A percentile compares a stretch with the other conserved stretches of the same genome.
These are phyloP conservation scores for Mortierella hygrophila DNA, from an alignment of 192 early-diverging fungal genomes.

Conservation along the genomic window DNA sequence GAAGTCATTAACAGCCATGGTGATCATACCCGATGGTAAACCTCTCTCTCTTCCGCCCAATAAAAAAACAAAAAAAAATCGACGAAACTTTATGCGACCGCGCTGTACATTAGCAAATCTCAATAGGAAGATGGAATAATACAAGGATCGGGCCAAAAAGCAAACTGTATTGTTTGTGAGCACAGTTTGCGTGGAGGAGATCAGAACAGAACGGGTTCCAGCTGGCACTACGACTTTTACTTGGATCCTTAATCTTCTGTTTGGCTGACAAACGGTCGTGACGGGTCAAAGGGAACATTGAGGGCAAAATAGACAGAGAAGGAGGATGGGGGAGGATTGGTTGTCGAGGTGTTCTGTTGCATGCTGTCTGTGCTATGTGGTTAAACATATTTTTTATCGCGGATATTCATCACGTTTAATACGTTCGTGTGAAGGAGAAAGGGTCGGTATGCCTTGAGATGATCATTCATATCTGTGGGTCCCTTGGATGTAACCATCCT, in stretches of 20 bases:
- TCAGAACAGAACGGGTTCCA: neutral
- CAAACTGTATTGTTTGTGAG: neutral
- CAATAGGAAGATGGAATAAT: neutral
- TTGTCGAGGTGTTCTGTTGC: neutral
- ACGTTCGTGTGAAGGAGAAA: neutral
- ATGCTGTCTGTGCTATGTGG: neutral
- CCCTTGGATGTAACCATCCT: neutral
- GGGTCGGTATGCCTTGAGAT: constrained; percentile 1
- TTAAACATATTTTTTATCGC: neutral
- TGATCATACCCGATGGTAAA: no score
- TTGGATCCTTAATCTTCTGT: constrained; percentile 5
- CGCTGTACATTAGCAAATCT: neutral
- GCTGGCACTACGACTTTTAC: neutral
- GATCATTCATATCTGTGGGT: neutral
- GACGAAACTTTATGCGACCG: no score
- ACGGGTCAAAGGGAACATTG: neutral
- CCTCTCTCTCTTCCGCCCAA: no score
- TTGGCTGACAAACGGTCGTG: neutral
- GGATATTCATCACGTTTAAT: neutral
- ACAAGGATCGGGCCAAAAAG: neutral
- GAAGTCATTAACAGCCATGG: no score
- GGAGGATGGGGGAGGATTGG: neutral
- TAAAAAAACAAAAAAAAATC: no score
- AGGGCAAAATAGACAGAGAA: neutral
- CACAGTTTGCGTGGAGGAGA: neutral